Percentiles rank a stretch among this genome's conserved stretches.
These are phyloP conservation scores for Aspergillus fumigatiaffinis DNA, from an alignment of 2,329 filamentous ascomycete species.

Conservation along the genomic window DNA sequence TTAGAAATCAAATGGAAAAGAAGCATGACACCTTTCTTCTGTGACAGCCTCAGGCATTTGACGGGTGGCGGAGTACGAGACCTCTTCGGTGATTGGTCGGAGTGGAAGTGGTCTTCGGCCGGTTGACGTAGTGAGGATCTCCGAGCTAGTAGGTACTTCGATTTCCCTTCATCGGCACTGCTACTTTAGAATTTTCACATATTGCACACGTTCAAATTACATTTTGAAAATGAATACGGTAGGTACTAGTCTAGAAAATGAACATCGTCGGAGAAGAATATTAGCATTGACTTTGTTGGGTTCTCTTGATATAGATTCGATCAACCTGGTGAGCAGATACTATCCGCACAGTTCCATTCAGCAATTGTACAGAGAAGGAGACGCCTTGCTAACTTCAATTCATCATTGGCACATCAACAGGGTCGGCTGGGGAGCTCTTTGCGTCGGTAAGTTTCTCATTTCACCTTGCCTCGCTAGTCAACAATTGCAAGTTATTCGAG, in stretches of 20 bases:
- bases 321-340: conserved; percentile 53
- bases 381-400: conserved; percentile 6
- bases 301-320: conserved; percentile 43
- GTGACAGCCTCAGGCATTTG: conserved; percentile 23
- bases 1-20: background rate
- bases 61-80: background rate
- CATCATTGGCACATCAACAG: conserved; percentile 44
- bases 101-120: conserved; percentile 1
- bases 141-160: background rate
- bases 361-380: background rate
- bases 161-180: conserved; percentile 2
- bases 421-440: conserved; percentile 88
- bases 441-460: conserved; percentile 60
- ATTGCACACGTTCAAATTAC: background rate
- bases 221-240: conserved; percentile 50
- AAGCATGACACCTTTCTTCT: conserved; percentile 4
- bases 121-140: conserved; percentile 17
- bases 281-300: background rate
- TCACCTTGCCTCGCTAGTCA: background rate
- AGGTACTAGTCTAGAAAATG: conserved; percentile 17
- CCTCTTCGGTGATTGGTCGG: conserved; percentile 6
- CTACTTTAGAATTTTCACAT: background rate
- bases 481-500: background rate
- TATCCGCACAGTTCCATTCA: conserved; percentile 3
- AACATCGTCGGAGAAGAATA: background rate